Conservation (phyloP, 495 filamentous ascomycete genomes). For the Rhypophila decipiens region DNA sequence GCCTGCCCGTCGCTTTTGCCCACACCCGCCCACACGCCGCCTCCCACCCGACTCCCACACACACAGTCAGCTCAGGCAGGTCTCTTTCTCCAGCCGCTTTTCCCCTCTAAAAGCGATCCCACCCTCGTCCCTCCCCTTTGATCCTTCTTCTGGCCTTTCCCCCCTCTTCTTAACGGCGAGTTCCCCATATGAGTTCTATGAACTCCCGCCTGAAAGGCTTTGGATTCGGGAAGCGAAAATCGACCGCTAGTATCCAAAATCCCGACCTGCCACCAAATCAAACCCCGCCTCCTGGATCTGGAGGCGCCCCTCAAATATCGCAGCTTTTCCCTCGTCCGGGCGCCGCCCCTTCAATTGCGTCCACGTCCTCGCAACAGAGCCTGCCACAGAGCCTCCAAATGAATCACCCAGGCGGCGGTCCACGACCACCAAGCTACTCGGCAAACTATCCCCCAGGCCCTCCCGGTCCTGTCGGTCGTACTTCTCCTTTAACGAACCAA, state of each 20-base stretch:
- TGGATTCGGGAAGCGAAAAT: conserved; percentile 51
- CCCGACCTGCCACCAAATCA: conserved; percentile 34
- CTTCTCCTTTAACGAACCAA: conserved; percentile 42
- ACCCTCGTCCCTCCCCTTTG: conserved; percentile 6
- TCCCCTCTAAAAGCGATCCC: conserved; percentile 6
- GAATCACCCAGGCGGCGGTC: conserved; percentile 51
- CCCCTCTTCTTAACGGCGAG: conserved; percentile 5
- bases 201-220: conserved; percentile 56
- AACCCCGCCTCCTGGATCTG: conserved; percentile 27
- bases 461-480: conserved; percentile 45
- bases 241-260: conserved; percentile 40
- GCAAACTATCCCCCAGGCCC: conserved; percentile 51
- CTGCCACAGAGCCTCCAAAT: conserved; percentile 48
- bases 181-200: conserved; percentile 53
- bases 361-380: conserved; percentile 43
- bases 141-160: conserved; percentile 18
- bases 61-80: conserved; percentile 1
- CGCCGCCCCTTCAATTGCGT: conserved; percentile 35
- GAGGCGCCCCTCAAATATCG: conserved; percentile 38
- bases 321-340: conserved; percentile 31
- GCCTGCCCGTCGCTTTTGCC: too few species aligned
- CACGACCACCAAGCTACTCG: conserved; percentile 69
- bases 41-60: not conserved
- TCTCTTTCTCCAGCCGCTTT: conserved; percentile 10
- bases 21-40: too few species aligned